These are phyloP conservation scores for Nitzschia sp. DNA, from an alignment of 108 stramenopile species.

Conservation along the genomic window DNA sequence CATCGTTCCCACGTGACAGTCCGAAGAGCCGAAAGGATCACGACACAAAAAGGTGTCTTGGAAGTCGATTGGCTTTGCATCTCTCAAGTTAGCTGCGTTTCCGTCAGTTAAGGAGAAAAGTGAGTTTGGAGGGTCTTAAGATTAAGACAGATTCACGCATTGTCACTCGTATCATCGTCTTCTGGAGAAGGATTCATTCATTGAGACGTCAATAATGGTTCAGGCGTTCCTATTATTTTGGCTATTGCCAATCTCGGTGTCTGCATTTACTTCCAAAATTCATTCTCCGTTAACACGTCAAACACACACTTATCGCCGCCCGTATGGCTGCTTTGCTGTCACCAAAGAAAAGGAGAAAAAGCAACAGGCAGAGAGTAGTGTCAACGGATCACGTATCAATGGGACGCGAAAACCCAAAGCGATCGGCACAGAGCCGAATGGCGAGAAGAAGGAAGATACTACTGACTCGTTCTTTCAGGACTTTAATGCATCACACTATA, in stretches of 20 bases:
- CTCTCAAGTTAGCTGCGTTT: too few relatives aligned
- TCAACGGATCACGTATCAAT: neutral
- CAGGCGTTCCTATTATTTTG: neutral
- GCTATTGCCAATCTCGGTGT: neutral
- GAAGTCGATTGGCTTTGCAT: too few relatives aligned
- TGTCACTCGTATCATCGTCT: too few relatives aligned
- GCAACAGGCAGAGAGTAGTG: neutral
- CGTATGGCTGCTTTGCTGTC: conserved; percentile 29
- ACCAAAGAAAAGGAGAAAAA: conserved; percentile 25
- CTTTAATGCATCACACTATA: conserved; percentile 22
- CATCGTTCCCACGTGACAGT: too few relatives aligned
- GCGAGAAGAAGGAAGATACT: neutral
- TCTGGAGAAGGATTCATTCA: too few relatives aligned
- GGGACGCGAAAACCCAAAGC: neutral
- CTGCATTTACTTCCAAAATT: neutral
- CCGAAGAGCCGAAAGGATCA: too few relatives aligned
- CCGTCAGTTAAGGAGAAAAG: too few relatives aligned
- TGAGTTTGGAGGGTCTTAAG: too few relatives aligned
- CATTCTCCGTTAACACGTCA: neutral
- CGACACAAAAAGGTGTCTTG: too few relatives aligned
- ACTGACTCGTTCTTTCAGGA: conserved; percentile 1
- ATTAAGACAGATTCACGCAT: too few relatives aligned
- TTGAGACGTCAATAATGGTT: neutral
- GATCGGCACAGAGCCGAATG: neutral
- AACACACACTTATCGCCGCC: conserved; percentile 2